phyloP scores from a whole-genome alignment of 495 filamentous ascomycete genomes.

The Penicillium daleae region DNA sequence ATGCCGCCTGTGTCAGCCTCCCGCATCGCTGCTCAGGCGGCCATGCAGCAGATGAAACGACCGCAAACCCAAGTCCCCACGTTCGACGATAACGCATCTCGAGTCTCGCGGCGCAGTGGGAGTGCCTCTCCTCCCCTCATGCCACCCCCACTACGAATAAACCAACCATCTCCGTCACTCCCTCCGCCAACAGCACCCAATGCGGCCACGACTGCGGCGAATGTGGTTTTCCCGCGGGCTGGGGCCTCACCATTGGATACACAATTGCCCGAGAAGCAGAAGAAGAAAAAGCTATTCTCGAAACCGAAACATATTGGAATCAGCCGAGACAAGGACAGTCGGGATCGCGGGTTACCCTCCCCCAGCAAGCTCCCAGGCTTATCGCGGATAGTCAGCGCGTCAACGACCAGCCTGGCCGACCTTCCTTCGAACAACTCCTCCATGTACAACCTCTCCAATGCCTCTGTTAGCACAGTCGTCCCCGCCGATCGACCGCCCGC shows the following conservation, averaged over 20 bases:
- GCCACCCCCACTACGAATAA: slow-evolving; percentile 31
- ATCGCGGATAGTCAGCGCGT: slow-evolving; percentile 71
- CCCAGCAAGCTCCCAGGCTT: slow-evolving; percentile 73
- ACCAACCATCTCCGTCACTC: slow-evolving; percentile 53
- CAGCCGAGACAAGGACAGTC: slow-evolving; percentile 69
- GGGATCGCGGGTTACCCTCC: slow-evolving; percentile 74
- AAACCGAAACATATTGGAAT: slow-evolving; percentile 83
- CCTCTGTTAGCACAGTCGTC: slow-evolving; percentile 78
- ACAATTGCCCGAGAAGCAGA: slow-evolving; percentile 66
- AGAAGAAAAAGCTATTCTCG: slow-evolving; percentile 90
- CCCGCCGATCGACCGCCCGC: slow-evolving; percentile 43
- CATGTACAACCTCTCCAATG: slow-evolving; percentile 82
- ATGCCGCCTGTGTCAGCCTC: slow-evolving; percentile 67
- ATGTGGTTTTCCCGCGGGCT: slow-evolving; percentile 77
- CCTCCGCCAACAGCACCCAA: slow-evolving; percentile 57
- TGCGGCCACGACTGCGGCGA: slow-evolving; percentile 82
- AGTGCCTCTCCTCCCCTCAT: slow-evolving; percentile 50
- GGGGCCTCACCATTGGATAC: slow-evolving; percentile 57
- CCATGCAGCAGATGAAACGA: slow-evolving; percentile 80
- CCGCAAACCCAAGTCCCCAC: slow-evolving; percentile 65
- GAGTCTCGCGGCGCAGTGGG: slow-evolving; percentile 37
- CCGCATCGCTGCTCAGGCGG: slow-evolving; percentile 88
- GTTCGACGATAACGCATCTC: slow-evolving; percentile 37
- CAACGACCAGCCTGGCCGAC: slow-evolving; percentile 76
- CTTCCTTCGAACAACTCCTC: slow-evolving; percentile 64